Base-by-base conservation (phyloP, 768 basidiomycete species). In the Dioszegia aurantiaca region DNA sequence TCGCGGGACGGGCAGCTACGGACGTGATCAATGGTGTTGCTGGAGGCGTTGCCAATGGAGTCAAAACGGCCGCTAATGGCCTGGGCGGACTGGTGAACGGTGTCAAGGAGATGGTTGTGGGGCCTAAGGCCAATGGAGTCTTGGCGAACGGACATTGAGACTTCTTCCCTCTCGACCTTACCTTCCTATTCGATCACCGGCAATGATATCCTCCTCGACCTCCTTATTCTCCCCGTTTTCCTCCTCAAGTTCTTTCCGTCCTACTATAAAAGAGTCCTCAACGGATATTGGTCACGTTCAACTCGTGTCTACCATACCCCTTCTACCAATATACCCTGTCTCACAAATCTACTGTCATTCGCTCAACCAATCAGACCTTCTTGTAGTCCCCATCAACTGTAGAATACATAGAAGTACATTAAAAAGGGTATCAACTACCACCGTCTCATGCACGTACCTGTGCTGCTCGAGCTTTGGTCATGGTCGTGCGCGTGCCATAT, bases 231-330 rank as follows among this genome's bases (percentile, higher is more conserved):
- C 33, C 6, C 33, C 33, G 8, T 33, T 33, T 6, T 6, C 14
- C 14, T 33, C 33, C 33, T 33, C 33, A 6, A 6, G 6, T 33
- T 33, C 33, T 33, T 33, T 33, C 14, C 33, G 33, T 33, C 14
- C 14, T 33, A 33, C 33, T 33, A 6, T 14, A 6, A 6, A 14
- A 14, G 6, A 6, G 57, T 60, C 58, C 58, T 65, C 61, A 62
- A 65, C 64, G 57, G 58, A 60, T 47, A 40, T 16, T 28, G 26
- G 33, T 39, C 44, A 60, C 63, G 63, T 54, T 64, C 63, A 64
- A 64, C 56, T 47, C 55, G 56, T 65, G 51, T 17, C 21, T 16
- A 8, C 6, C 37, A 51, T 39, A 51, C 48, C 33, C 21, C 19
- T 17, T 51, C 40, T 42, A 8, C 14, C 6, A 42, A 42, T 21